phyloP scores from a whole-genome alignment of 2,329 filamentous ascomycete species.

The Aspergillus novoparasiticus region DNA sequence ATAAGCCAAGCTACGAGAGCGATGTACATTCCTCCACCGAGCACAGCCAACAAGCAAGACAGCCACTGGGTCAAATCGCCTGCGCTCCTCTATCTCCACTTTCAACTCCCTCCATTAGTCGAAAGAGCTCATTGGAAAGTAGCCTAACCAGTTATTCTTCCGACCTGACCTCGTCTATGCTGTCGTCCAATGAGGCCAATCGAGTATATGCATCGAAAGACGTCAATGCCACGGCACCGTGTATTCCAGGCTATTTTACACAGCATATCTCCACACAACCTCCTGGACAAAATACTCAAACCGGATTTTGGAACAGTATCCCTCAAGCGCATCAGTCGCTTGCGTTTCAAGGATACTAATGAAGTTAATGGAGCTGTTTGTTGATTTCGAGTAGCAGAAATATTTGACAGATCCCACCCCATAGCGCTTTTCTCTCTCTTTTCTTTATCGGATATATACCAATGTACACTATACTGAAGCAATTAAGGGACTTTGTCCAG shows the following conservation, averaged over 20 bases:
- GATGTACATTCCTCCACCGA: background rate
- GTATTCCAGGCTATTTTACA: slow-evolving; percentile 21
- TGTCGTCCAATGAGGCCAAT: slow-evolving; percentile 13
- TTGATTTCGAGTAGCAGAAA: background rate
- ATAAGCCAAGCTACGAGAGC: background rate
- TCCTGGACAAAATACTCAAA: slow-evolving; percentile 8
- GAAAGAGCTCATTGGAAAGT: slow-evolving; percentile 23
- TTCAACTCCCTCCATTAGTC: slow-evolving; percentile 19
- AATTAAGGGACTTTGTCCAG: background rate
- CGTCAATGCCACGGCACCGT: slow-evolving; percentile 12
- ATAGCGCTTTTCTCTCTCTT: background rate
- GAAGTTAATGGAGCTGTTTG: background rate
- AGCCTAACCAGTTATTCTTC: slow-evolving; percentile 19
- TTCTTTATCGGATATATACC: background rate
- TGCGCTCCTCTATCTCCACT: slow-evolving; percentile 20
- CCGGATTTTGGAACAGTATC: slow-evolving; percentile 18
- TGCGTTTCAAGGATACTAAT: slow-evolving; percentile 19
- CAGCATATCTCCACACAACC: slow-evolving; percentile 17
- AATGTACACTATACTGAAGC: background rate
- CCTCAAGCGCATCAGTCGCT: slow-evolving; percentile 13
- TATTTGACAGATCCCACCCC: background rate
- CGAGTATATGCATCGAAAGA: slow-evolving; percentile 9
- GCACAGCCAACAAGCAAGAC: background rate
- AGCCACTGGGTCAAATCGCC: slow-evolving; percentile 11
- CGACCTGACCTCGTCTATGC: slow-evolving; percentile 16